Evolutionary conservation across 2,329 filamentous ascomycete species (phyloP), one percentile per base, ranked within the genome.

Genomic region (Chaetomiaceae sp.): DNA sequence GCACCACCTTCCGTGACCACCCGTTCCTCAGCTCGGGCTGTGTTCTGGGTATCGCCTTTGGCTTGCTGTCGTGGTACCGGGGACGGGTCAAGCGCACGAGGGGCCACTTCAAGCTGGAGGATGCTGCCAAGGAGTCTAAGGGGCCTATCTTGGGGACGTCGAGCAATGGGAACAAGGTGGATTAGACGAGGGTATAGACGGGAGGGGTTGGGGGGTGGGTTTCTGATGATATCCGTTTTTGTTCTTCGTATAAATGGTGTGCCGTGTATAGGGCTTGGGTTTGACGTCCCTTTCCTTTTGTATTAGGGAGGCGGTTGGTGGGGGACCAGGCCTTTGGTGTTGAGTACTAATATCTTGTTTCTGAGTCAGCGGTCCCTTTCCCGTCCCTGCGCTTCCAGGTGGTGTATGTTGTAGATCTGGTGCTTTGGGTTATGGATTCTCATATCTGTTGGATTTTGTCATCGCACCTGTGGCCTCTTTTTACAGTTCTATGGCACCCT

Each of bases 61-160:
- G 75, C 27, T 66, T 71, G 23, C 71, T 77, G 36, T 75, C 77
- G 22, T 83, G 76, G 74, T 73, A 78, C 66, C 76, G 80, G 37
- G 75, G 79, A 52, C 4, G 51, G 48, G 65, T 80, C 66, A 66
- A 78, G 67, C 68, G 74, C 44, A 73, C 79, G 37, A 78, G 78
- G 17, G 78, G 79, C 3, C 80, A 82, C 66, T 87, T 88, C 68
- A 77, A 79, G 48, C 70, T 87, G 2, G 82, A 86, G 42, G 81
- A 84, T 56, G 51, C 55, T 29, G 71, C 72, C 43, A 74, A 78
- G 73, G 56, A 53, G 25, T 37, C 19, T 17, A 58, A 55, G 55
- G 55, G 42, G 27, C 55, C 58, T 42, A 44, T 57, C 4, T 20
- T 63, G 37, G 59, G 56, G 11, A 40, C 27, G n/a, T 48, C 39